Evolutionary conservation across 177 flowering plant genomes (phyloP).

Genomic region (Vitis hybrid): DNA sequence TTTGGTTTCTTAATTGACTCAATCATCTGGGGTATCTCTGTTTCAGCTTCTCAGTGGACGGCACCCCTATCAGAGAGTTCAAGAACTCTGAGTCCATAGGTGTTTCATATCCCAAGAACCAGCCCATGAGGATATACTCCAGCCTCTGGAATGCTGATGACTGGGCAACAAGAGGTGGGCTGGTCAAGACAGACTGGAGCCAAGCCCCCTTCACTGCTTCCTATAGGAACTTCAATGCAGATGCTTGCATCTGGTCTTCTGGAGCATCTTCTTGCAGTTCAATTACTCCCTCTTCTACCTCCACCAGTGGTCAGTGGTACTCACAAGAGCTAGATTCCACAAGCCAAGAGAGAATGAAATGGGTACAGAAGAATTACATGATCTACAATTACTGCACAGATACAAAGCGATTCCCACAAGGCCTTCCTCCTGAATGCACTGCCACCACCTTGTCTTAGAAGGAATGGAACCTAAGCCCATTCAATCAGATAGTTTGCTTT

Average conservation of each 20-base stretch:
- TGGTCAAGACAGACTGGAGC: constrained; percentile 33
- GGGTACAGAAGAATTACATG: constrained; percentile 24
- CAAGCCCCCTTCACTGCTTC: constrained; percentile 35
- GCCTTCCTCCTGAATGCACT: too few species aligned
- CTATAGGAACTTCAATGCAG: constrained; percentile 19
- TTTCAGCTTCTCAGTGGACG: constrained; percentile 16
- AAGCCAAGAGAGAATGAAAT: constrained; percentile 11
- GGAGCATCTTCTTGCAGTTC: constrained; percentile 16
- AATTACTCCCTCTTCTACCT: not conserved
- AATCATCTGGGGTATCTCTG: not conserved
- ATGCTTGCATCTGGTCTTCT: constrained; percentile 21
- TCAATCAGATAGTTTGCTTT: too few species aligned
- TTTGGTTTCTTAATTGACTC: not conserved
- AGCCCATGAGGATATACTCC: constrained; percentile 28
- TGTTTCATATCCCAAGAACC: constrained; percentile 22
- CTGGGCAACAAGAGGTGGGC: constrained; percentile 38
- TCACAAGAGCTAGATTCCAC: constrained; percentile 11
- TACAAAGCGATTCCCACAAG: not conserved
- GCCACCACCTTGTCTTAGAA: too few species aligned
- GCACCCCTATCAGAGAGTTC: constrained; percentile 30
- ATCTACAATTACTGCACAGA: constrained; percentile 25
- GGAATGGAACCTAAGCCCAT: too few species aligned
- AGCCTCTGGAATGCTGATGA: constrained; percentile 36
- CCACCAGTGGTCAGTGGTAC: constrained; percentile 8
- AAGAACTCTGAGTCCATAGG: constrained; percentile 25